These are phyloP conservation scores for Funneliformis geosporum DNA, from an alignment of 192 early-diverging fungal genomes.

Conservation along the genomic window DNA sequence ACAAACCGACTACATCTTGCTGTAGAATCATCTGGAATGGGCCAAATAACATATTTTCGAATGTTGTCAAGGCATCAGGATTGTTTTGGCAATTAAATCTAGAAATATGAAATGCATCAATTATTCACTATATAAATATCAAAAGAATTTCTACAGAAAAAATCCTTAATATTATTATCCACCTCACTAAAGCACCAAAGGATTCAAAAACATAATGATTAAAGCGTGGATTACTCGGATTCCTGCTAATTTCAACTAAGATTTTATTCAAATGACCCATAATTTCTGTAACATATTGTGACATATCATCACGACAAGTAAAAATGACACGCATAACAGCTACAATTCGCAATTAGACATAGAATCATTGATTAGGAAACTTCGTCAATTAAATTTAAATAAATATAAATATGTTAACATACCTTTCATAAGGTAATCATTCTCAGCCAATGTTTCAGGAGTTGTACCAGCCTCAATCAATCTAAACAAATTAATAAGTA, in stretches of 20 bases:
- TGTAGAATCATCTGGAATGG: constrained; percentile 88
- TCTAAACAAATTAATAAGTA: constrained; percentile 76
- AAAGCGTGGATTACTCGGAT: constrained; percentile 97
- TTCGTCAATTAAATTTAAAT: not conserved
- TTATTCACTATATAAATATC: too few relatives aligned
- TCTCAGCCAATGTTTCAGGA: constrained; percentile 93
- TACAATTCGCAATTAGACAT: constrained; percentile 27
- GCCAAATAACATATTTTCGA: constrained; percentile 85
- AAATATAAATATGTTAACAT: constrained; percentile 18
- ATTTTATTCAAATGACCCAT: constrained; percentile 77
- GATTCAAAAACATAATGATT: constrained; percentile 97
- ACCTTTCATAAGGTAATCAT: constrained; percentile 95
- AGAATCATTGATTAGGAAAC: not conserved
- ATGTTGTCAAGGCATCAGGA: constrained; percentile 66
- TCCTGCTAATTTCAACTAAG: constrained; percentile 81
- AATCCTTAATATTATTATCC: not conserved
- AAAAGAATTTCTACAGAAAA: not conserved
- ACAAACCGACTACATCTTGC: constrained; percentile 68
- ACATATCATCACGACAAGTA: constrained; percentile 70
- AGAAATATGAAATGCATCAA: not conserved
- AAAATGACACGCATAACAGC: constrained; percentile 86
- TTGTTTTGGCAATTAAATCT: constrained; percentile 82
- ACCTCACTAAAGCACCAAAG: constrained; percentile 81
- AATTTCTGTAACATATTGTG: constrained; percentile 69
- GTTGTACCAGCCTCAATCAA: constrained; percentile 74